These are phyloP conservation scores for Pezicula rhizophila DNA, from an alignment of 2,329 filamentous ascomycete species.

Conservation along the genomic window DNA sequence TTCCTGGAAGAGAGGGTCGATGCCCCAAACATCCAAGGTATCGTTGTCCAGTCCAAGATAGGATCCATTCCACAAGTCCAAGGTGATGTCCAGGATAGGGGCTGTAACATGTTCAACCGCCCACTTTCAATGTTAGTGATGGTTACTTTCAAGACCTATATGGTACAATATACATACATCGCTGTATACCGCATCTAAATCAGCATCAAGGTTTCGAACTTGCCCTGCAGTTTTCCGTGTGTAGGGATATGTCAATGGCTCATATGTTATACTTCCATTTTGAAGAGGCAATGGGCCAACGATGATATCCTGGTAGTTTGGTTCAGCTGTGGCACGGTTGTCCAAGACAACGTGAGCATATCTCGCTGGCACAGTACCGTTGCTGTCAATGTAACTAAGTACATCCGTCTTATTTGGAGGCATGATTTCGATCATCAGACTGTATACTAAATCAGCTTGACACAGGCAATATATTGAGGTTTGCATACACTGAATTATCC, in stretches of 20 bases:
- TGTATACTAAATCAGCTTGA: slow-evolving; percentile 7
- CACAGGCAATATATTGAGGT: too few relatives aligned
- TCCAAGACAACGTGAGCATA: slow-evolving; percentile 1
- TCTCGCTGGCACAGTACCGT: not conserved
- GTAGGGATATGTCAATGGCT: slow-evolving; percentile 1
- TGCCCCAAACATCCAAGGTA: slow-evolving; percentile 31
- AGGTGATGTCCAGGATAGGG: slow-evolving; percentile 35
- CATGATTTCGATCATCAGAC: slow-evolving; percentile 10
- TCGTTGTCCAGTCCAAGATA: slow-evolving; percentile 34
- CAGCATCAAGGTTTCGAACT: slow-evolving; percentile 39
- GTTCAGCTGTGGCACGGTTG: not conserved
- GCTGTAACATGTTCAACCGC: slow-evolving; percentile 32
- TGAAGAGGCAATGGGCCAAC: not conserved
- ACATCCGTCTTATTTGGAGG: slow-evolving; percentile 5
- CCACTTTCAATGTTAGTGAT: too few relatives aligned
- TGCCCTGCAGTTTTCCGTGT: slow-evolving; percentile 29
- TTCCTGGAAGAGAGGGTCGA: not conserved
- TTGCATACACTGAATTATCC: not conserved
- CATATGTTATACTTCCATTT: not conserved
- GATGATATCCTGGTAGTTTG: not conserved
- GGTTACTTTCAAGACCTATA: too few relatives aligned
- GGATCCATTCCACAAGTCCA: slow-evolving; percentile 37
- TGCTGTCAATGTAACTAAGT: slow-evolving; percentile 1
- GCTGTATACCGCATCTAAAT: slow-evolving; percentile 33
- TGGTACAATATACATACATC: slow-evolving; percentile 2